These are phyloP conservation scores for Colletotrichum phormii DNA, from an alignment of 2,329 filamentous ascomycete genomes.

Conservation along the genomic window DNA sequence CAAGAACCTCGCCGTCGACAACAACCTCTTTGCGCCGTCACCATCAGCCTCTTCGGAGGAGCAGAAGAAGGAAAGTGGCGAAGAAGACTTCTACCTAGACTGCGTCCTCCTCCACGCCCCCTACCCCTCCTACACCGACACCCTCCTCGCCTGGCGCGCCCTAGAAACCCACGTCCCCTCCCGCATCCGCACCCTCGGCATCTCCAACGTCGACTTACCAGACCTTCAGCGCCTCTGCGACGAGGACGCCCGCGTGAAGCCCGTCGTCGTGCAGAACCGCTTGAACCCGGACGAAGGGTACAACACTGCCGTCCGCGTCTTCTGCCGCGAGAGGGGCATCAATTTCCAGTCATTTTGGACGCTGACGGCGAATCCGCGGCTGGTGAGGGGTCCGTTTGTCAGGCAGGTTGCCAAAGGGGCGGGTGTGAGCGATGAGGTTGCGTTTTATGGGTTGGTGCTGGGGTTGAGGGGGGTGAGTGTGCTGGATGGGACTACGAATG, in stretches of 20 bases:
- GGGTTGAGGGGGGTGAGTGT: conserved; percentile 56
- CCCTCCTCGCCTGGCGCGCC: conserved; percentile 73
- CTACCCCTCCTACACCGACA: conserved; percentile 55
- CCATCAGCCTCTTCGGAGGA: not conserved
- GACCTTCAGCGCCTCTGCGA: conserved; percentile 65
- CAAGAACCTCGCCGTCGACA: conserved; percentile 63
- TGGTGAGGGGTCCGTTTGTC: conserved; percentile 59
- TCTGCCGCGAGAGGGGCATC: conserved; percentile 55
- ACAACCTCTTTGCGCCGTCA: conserved; percentile 3
- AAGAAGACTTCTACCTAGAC: conserved; percentile 68
- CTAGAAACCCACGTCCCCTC: conserved; percentile 76
- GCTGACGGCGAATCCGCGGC: conserved; percentile 57
- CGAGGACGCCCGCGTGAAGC: conserved; percentile 50
- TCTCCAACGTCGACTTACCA: conserved; percentile 77
- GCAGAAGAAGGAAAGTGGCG: conserved; percentile 13
- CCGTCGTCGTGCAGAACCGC: conserved; percentile 79
- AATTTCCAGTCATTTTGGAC: conserved; percentile 68
- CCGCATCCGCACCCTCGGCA: conserved; percentile 74
- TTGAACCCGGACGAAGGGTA: conserved; percentile 72
- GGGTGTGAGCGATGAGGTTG: conserved; percentile 51
- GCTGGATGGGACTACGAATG: conserved; percentile 59
- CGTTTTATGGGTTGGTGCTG: conserved; percentile 61
- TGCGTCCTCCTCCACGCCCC: conserved; percentile 79
- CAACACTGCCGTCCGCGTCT: conserved; percentile 69
- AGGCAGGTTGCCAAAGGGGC: conserved; percentile 57